phyloP scores from a whole-genome alignment of 2,329 filamentous ascomycete genomes.

The Scortechinia acanthostroma region DNA sequence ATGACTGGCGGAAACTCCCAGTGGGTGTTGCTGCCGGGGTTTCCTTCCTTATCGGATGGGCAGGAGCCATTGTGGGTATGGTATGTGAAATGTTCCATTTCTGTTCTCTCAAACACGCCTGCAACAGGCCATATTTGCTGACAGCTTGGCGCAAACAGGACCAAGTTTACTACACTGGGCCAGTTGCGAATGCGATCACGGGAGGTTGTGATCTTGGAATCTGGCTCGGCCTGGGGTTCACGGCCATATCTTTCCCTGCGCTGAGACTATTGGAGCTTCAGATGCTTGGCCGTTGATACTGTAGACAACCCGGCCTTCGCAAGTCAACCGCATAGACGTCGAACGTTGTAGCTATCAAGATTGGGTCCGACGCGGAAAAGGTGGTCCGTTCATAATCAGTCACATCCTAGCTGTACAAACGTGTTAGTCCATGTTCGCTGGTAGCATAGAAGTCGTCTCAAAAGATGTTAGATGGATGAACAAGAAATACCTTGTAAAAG shows the following conservation, averaged over 20 bases:
- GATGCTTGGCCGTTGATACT: neutral
- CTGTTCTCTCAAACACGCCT: too few species aligned
- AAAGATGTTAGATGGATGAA: too few species aligned
- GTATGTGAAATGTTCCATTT: neutral
- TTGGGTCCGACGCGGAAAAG: too few species aligned
- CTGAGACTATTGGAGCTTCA: neutral
- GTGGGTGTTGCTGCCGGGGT: slow-evolving; percentile 24
- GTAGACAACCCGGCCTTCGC: too few species aligned
- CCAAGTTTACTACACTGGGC: neutral
- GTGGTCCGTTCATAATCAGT: too few species aligned
- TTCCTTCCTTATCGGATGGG: neutral
- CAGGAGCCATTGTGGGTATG: neutral
- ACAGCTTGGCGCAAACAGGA: neutral
- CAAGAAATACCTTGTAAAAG: too few species aligned
- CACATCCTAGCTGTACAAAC: too few species aligned
- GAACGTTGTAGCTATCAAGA: too few species aligned
- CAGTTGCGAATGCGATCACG: neutral
- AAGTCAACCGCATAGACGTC: too few species aligned
- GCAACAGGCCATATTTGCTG: too few species aligned
- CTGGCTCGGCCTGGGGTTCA: neutral
- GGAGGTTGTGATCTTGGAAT: neutral
- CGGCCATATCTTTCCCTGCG: neutral
- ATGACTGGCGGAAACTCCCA: slow-evolving; percentile 23
- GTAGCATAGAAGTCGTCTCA: too few species aligned
- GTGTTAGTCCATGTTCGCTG: too few species aligned